Percentiles rank a stretch among this genome's conserved stretches.
phyloP scores from a whole-genome alignment of 1,284 basidiomycete species.

The Ceratobasidium sp. region DNA sequence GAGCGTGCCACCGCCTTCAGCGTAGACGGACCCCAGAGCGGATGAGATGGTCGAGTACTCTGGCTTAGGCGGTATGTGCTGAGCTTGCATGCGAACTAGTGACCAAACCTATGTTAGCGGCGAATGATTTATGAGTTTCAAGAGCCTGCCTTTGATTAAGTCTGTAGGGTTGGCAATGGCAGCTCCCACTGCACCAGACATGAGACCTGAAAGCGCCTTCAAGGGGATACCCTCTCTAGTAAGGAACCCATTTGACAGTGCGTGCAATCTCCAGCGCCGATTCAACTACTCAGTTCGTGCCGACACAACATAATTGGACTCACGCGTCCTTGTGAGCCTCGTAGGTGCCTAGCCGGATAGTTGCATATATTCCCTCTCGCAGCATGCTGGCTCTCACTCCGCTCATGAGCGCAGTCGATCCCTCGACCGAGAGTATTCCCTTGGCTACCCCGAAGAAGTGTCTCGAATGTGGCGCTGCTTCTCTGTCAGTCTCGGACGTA shows the following conservation, averaged over 20 bases:
- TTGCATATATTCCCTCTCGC: conserved; percentile 59
- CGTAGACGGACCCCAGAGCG: conserved; percentile 57
- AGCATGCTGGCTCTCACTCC: conserved; percentile 59
- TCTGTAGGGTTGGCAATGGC: conserved; percentile 60
- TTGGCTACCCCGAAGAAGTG: conserved; percentile 58
- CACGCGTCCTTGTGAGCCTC: conserved; percentile 60
- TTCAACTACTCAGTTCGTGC: neutral
- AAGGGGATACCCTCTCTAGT: conserved; percentile 56
- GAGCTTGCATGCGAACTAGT: conserved; percentile 60
- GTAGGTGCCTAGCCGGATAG: conserved; percentile 59
- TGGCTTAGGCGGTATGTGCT: conserved; percentile 56
- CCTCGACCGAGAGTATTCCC: conserved; percentile 58
- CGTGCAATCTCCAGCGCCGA: neutral
- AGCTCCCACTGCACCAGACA: conserved; percentile 58
- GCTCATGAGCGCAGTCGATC: conserved; percentile 56
- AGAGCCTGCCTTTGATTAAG: conserved; percentile 57
- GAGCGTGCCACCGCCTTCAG: conserved; percentile 55
- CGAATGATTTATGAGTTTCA: neutral
- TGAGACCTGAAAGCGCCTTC: conserved; percentile 57
- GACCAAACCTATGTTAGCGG: neutral
- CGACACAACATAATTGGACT: conserved; percentile 41
- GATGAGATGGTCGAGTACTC: conserved; percentile 57
- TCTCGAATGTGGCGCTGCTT: conserved; percentile 55
- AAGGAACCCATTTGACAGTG: conserved; percentile 53
- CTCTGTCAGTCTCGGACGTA: conserved; percentile 8